Evolutionary conservation across 2,329 filamentous ascomycete species (phyloP).

Genomic region (Trichoderma sp.): DNA sequence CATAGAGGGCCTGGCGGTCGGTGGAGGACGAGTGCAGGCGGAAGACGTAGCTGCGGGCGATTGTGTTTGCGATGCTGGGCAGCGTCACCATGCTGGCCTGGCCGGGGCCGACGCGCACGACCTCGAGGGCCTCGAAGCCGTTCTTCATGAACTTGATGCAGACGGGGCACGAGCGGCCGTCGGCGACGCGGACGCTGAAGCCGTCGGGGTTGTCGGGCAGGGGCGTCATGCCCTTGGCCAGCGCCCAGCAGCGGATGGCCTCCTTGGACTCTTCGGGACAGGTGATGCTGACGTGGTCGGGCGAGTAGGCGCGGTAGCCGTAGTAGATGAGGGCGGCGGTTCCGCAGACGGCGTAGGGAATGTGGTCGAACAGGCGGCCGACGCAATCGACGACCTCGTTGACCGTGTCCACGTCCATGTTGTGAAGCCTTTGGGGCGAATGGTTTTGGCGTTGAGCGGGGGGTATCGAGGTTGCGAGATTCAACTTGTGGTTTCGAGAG

Average conservation of each 20-base stretch:
- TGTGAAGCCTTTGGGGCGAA: not conserved
- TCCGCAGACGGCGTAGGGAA: constrained; percentile 52
- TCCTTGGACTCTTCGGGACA: constrained; percentile 44
- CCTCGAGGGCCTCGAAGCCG: constrained; percentile 39
- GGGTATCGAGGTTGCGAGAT: not conserved
- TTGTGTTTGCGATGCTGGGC: constrained; percentile 40
- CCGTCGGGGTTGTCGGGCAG: constrained; percentile 35
- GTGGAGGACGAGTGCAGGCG: constrained; percentile 31
- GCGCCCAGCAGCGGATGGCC: constrained; percentile 48
- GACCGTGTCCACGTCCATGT: constrained; percentile 39
- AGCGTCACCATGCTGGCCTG: constrained; percentile 40
- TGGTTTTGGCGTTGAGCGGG: not conserved
- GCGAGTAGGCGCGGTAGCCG: constrained; percentile 41
- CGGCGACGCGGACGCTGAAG: constrained; percentile 43
- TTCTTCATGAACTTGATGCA: constrained; percentile 41
- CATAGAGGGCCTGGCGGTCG: constrained; percentile 33
- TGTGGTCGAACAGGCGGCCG: constrained; percentile 45
- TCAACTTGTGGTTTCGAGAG: not conserved
- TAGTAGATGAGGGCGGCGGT: constrained; percentile 49
- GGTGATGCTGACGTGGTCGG: constrained; percentile 45
- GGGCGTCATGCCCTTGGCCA: constrained; percentile 38
- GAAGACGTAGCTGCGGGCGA: constrained; percentile 41
- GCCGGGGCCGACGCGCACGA: constrained; percentile 30
- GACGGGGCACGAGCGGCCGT: constrained; percentile 39
- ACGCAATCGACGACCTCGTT: constrained; percentile 46